Percentiles rank a stretch among this genome's conserved stretches.
Evolutionary conservation across 2,329 filamentous ascomycete genomes (phyloP).

Genomic region (Neocucurbitaria cava): DNA sequence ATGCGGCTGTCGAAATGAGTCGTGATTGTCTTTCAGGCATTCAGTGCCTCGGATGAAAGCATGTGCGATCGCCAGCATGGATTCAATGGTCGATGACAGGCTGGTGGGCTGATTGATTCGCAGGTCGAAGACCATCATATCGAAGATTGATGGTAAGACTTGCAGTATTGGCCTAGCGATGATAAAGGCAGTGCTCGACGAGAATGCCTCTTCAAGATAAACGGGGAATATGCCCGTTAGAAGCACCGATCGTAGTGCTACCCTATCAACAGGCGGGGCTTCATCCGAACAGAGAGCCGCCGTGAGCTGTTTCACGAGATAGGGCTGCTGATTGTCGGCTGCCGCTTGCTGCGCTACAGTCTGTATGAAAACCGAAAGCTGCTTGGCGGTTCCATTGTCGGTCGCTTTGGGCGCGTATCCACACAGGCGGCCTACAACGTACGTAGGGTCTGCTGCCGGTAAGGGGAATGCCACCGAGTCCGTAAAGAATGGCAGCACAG

Average conservation of each 20-base stretch:
- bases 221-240: slow-evolving; percentile 63
- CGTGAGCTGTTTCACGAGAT: slow-evolving; percentile 62
- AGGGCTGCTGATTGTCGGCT: slow-evolving; percentile 63
- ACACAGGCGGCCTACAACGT: slow-evolving; percentile 67
- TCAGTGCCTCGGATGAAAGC: slow-evolving; percentile 48
- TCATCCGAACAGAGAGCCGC: slow-evolving; percentile 59
- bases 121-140: slow-evolving; percentile 55
- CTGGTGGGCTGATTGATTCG: slow-evolving; percentile 51
- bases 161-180: slow-evolving; percentile 61
- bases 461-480: slow-evolving; percentile 67
- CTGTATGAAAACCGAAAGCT: slow-evolving; percentile 65
- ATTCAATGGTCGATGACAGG: slow-evolving; percentile 45
- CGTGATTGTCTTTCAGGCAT: slow-evolving; percentile 42
- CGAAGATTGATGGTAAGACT: slow-evolving; percentile 53
- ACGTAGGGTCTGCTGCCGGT: slow-evolving; percentile 65
- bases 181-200: slow-evolving; percentile 57
- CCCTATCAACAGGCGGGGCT: slow-evolving; percentile 46
- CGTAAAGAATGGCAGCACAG: slow-evolving; percentile 66
- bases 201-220: slow-evolving; percentile 60
- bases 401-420: slow-evolving; percentile 63
- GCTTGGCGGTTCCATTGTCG: slow-evolving; percentile 58
- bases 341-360: slow-evolving; percentile 66
- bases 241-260: slow-evolving; percentile 60
- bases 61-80: slow-evolving; percentile 49
- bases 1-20: slow-evolving; percentile 47